These are phyloP conservation scores for Plicaturopsis crispa DNA, from an alignment of 768 basidiomycete genomes.

Conservation along the genomic window DNA sequence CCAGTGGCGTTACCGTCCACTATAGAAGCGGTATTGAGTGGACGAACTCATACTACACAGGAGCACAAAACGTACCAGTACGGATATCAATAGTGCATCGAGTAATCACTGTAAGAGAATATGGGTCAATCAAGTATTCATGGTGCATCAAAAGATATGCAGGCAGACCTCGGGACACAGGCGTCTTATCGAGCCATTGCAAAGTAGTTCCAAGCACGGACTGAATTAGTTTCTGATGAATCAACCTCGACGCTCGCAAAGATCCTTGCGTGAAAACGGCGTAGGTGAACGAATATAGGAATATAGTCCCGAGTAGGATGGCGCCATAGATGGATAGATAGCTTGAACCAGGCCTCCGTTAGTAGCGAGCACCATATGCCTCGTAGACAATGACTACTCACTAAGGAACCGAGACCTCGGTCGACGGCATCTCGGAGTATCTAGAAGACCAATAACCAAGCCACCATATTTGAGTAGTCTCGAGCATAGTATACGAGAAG, in stretches of 20 bases:
- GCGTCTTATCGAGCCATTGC: conserved; percentile 41
- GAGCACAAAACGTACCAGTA: too few species aligned
- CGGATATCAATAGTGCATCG: conserved; percentile 42
- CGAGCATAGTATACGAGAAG: conserved; percentile 11
- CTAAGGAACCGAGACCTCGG: conserved; percentile 18
- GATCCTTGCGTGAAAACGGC: conserved; percentile 22
- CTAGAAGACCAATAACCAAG: conserved; percentile 35
- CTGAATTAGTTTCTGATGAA: conserved; percentile 26
- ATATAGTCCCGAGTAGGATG: conserved; percentile 15
- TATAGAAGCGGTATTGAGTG: too few species aligned
- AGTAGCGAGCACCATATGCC: too few species aligned
- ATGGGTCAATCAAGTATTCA: too few species aligned
- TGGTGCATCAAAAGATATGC: too few species aligned
- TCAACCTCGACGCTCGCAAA: conserved; percentile 26
- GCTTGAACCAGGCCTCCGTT: conserved; percentile 13
- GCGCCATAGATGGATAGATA: conserved; percentile 26
- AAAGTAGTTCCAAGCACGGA: conserved; percentile 33
- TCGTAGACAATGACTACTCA: too few species aligned
- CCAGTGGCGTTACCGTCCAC: too few species aligned
- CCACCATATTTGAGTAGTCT: conserved; percentile 26
- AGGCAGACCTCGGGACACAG: too few species aligned
- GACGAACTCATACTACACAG: too few species aligned
- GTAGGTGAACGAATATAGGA: conserved; percentile 17
- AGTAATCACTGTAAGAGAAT: conserved; percentile 39
- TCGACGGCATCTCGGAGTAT: conserved; percentile 13